A percentile compares a stretch with the other conserved stretches of the same genome.
Conservation (phyloP, 179 eudicot genomes). For the Spergularia azorica region DNA sequence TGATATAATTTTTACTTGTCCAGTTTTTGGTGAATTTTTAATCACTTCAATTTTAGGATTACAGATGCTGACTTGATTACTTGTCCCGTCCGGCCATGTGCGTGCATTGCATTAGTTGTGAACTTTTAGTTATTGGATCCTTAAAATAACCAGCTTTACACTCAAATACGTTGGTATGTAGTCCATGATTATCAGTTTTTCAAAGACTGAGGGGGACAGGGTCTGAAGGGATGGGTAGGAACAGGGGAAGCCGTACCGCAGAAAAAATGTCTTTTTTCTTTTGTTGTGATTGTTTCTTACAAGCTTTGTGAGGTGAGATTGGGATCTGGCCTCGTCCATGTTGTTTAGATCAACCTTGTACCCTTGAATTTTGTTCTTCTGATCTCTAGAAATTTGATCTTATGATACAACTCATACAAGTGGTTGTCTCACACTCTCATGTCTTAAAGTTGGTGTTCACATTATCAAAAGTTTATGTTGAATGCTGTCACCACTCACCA, state of each 20-base stretch:
- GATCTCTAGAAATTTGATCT: too few species aligned
- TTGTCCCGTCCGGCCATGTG: neutral
- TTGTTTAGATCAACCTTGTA: too few species aligned
- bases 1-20: too few species aligned
- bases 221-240: neutral
- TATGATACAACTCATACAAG: too few species aligned
- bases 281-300: too few species aligned
- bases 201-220: neutral
- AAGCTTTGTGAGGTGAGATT: too few species aligned
- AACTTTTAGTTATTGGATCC: neutral
- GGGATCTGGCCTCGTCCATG: too few species aligned
- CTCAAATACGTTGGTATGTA: neutral
- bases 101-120: neutral
- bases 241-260: neutral
- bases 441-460: neutral
- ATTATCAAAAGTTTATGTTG: neutral
- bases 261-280: too few species aligned
- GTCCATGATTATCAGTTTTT: neutral
- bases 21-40: too few species aligned
- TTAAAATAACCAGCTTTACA: neutral
- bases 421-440: neutral
- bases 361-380: too few species aligned
- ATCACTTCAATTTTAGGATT: too few species aligned
- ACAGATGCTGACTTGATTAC: neutral
- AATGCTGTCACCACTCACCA: neutral